These are phyloP conservation scores for Jamesozyma rosinii DNA, from an alignment of 805 yeast genomes.

Conservation along the genomic window DNA sequence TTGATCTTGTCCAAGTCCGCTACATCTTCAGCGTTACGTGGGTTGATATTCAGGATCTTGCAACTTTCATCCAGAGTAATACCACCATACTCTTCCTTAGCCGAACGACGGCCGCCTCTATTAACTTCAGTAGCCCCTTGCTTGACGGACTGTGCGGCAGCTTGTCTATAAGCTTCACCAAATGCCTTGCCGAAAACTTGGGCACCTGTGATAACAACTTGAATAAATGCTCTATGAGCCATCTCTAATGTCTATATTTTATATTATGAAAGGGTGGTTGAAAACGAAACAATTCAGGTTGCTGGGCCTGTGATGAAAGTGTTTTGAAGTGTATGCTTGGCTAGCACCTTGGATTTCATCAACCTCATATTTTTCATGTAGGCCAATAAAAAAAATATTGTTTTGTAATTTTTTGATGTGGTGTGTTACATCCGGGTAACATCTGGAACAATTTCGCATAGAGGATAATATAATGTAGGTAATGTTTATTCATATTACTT, in stretches of 20 bases:
- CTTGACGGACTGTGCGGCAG: constrained; percentile 86
- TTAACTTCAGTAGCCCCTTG: constrained; percentile 42
- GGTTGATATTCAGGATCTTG: constrained; percentile 77
- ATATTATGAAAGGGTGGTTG: background rate
- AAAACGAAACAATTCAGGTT: too few relatives aligned
- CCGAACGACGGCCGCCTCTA: constrained; percentile 30
- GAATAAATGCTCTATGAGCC: constrained; percentile 90
- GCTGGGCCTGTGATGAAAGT: too few relatives aligned
- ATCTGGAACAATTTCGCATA: too few relatives aligned
- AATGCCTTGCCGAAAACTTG: constrained; percentile 93
- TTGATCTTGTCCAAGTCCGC: constrained; percentile 51
- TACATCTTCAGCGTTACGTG: constrained; percentile 38
- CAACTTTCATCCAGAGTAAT: constrained; percentile 82
- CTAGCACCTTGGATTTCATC: too few relatives aligned
- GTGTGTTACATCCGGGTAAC: too few relatives aligned
- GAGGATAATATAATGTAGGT: too few relatives aligned
- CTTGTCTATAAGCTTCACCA: constrained; percentile 93
- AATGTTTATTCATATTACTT: too few relatives aligned
- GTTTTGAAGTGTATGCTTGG: too few relatives aligned
- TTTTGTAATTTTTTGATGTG: too few relatives aligned
- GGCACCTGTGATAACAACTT: constrained; percentile 88
- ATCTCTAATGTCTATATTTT: constrained; percentile 7
- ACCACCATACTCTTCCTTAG: constrained; percentile 50
- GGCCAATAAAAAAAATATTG: too few relatives aligned
- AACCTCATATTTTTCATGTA: too few relatives aligned